phyloP scores from a whole-genome alignment of 768 basidiomycete genomes.

The Chiua virens region DNA sequence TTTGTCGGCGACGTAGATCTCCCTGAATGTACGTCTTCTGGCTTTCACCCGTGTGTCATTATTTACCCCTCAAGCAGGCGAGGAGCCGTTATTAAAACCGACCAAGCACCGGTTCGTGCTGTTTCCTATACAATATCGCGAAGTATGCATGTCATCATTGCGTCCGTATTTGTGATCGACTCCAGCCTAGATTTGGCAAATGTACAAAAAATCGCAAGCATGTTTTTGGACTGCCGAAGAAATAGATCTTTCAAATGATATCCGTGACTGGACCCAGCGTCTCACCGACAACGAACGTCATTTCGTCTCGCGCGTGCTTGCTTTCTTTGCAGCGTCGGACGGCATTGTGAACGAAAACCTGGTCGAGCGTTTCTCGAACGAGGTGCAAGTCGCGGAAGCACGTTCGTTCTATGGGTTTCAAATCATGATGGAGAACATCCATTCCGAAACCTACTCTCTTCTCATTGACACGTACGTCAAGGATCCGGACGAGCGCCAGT shows the following conservation, averaged over 20 bases:
- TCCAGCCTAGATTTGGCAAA: constrained; percentile 75
- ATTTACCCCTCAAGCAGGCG: constrained; percentile 4
- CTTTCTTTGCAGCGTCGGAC: constrained; percentile 94
- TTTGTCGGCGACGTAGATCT: constrained; percentile 22
- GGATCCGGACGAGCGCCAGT: constrained; percentile 66
- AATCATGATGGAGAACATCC: constrained; percentile 98
- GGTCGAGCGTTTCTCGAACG: constrained; percentile 86
- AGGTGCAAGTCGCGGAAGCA: constrained; percentile 88
- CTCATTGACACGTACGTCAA: constrained; percentile 93
- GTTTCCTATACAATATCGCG: constrained; percentile 89
- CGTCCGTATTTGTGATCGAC: not conserved
- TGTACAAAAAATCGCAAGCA: constrained; percentile 93
- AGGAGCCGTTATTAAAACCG: constrained; percentile 81
- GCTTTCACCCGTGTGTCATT: not conserved
- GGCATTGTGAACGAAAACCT: constrained; percentile 96
- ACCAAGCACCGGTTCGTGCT: constrained; percentile 82
- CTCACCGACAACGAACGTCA: constrained; percentile 78
- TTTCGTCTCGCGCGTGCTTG: constrained; percentile 88
- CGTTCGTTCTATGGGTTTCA: constrained; percentile 97
- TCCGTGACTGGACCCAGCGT: constrained; percentile 78
- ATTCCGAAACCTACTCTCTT: constrained; percentile 93
- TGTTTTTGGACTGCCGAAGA: constrained; percentile 94
- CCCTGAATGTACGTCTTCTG: constrained; percentile 14
- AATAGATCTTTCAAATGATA: constrained; percentile 84
- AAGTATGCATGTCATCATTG: constrained; percentile 49